phyloP scores from a whole-genome alignment of 1,139 yeast genomes.

The Kodamaea ohmeri region DNA sequence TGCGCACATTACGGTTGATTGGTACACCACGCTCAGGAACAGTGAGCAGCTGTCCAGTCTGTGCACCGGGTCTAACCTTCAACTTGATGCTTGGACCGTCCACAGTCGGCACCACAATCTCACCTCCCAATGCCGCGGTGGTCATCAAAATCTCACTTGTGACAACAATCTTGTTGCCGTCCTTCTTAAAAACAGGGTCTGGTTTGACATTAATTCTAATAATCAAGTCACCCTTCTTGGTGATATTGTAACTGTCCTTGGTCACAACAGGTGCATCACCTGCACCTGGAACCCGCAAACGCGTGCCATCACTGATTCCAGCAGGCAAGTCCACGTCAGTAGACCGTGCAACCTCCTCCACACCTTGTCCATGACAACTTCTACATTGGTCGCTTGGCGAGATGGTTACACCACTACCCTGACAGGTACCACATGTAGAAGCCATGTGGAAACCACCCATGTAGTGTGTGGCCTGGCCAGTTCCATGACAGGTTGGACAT shows the following conservation, averaged over 20 bases:
- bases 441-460: slow-evolving; percentile 98
- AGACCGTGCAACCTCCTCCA: slow-evolving; percentile 60
- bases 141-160: slow-evolving; percentile 79
- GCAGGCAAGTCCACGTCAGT: slow-evolving; percentile 83
- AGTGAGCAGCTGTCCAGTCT: slow-evolving; percentile 68
- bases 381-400: slow-evolving; percentile 68
- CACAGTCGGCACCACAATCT: slow-evolving; percentile 80
- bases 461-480: slow-evolving; percentile 84
- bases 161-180: slow-evolving; percentile 61
- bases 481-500: slow-evolving; percentile 87
- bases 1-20: slow-evolving; percentile 47
- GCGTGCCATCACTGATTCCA: slow-evolving; percentile 84
- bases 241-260: slow-evolving; percentile 59
- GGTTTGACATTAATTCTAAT: slow-evolving; percentile 75
- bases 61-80: slow-evolving; percentile 85
- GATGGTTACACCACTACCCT: slow-evolving; percentile 82
- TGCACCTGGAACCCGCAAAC: slow-evolving; percentile 79
- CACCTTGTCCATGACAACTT: slow-evolving; percentile 89
- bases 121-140: slow-evolving; percentile 95
- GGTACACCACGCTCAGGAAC: slow-evolving; percentile 92
- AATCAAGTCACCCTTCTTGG: slow-evolving; percentile 81
- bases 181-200: slow-evolving; percentile 68
- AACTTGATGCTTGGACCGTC: slow-evolving; percentile 73
- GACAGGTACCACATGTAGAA: slow-evolving; percentile 84
- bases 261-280: slow-evolving; percentile 86